Base-by-base conservation (phyloP, 116 monocot genomes). In the Iris pallida region DNA sequence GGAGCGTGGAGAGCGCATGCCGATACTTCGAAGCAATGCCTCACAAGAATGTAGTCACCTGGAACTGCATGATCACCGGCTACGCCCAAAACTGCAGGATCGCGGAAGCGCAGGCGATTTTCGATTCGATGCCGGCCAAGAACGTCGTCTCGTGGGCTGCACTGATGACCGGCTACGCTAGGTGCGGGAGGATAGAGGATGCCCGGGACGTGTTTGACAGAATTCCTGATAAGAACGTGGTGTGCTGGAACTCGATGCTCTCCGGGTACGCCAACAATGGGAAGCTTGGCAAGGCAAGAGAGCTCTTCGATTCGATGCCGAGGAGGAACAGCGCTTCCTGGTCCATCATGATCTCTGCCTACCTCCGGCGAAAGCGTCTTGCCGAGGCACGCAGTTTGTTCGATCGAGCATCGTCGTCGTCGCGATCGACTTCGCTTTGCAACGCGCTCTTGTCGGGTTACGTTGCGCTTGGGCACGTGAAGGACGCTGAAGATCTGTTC, bases 61-160 rank as follows among this genome's bases (percentile, higher is more conserved):
- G 82, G 87, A 91, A 91, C 52, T 91, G 84, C 57, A 91, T 87
- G 87, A 69, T 91, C 12, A 72, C 87, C 13, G 88, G 81, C 11
- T 81, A 82, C 55, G 42, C 64, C 42, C 66, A 53, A 16, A 77
- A 76, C 41, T 11, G 63, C 12, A 73, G 54, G 67, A 49, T 85
- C 2, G 45, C 15, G 0, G 66, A 79, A 0, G 85, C 88, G 0
- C 82, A 62, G 65, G 42, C 8, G 41, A 11, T 79, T 7, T 88
- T 88, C 44, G 76, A 85, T 56, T 14, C 16, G 40, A 82, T 75
- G 81, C 81, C 82, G 15, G 47, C 8, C 6, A 83, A 64, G 68
- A 78, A 83, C 30, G 60, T 76, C 3, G 77, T 83, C 0, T 80
- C 87, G 0, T 87, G 78, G 77, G 69, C 79, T 6, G 83, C 77